phyloP scores from a whole-genome alignment of 1,139 yeast genomes.

The Yamadazyma oceani region DNA sequence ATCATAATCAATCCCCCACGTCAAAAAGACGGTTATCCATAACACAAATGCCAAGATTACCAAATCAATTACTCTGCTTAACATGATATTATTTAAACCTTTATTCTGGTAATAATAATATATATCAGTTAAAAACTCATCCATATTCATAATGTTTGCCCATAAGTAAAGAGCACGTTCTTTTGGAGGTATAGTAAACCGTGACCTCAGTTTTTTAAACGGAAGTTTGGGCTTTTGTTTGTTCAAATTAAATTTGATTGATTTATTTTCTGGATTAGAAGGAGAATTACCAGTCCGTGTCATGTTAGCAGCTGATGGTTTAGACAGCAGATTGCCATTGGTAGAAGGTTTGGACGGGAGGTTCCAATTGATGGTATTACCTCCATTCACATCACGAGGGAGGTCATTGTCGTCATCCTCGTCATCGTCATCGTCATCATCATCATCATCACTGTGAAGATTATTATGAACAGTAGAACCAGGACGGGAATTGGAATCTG shows the following conservation, averaged over 20 bases:
- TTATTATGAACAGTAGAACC: background rate
- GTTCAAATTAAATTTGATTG: conserved; percentile 10
- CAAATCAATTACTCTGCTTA: conserved; percentile 65
- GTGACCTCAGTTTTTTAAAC: conserved; percentile 14
- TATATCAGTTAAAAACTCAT: conserved; percentile 77
- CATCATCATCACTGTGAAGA: conserved; percentile 4
- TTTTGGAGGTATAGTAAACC: conserved; percentile 49
- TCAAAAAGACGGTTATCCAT: conserved; percentile 71
- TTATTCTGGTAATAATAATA: conserved; percentile 83
- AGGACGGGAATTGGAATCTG: conserved; percentile 27
- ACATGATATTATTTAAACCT: conserved; percentile 75
- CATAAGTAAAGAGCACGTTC: conserved; percentile 92
- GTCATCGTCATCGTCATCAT: conserved; percentile 11
- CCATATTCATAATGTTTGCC: conserved; percentile 94
- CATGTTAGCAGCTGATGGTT: too few species aligned
- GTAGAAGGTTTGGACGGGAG: background rate
- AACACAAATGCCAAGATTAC: conserved; percentile 76
- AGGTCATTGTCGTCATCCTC: conserved; percentile 4
- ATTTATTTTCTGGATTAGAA: conserved; percentile 4
- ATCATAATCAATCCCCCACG: conserved; percentile 78
- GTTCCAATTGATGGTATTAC: conserved; percentile 7
- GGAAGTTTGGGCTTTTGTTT: conserved; percentile 14
- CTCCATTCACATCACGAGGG: background rate
- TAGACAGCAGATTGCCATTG: too few species aligned
- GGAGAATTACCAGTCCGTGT: too few species aligned